phyloP scores from a whole-genome alignment of 1,284 basidiomycete species.

The Fomitopsis pinicola region DNA sequence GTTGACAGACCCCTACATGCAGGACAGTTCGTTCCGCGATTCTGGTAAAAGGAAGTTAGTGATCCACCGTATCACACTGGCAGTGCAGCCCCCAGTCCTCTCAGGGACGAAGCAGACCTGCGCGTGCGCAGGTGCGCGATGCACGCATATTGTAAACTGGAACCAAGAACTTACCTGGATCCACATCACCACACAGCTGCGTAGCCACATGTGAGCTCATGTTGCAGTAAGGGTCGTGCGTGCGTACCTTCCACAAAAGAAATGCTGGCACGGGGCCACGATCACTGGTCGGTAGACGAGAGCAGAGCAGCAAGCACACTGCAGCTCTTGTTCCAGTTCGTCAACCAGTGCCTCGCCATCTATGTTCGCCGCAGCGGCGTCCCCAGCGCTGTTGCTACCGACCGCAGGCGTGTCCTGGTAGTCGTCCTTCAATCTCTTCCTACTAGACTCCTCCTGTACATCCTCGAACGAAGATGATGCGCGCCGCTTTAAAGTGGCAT shows the following conservation, averaged over 20 bases:
- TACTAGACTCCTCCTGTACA: constrained; percentile 39
- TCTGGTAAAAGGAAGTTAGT: constrained; percentile 36
- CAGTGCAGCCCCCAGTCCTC: neutral
- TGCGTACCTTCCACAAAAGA: constrained; percentile 77
- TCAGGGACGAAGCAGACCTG: no score
- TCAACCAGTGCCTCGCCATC: constrained; percentile 42
- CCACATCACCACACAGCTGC: constrained; percentile 73
- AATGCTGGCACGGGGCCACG: constrained; percentile 77
- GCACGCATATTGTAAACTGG: neutral
- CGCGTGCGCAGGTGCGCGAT: no score
- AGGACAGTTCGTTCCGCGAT: constrained; percentile 76
- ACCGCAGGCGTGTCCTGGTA: constrained; percentile 18
- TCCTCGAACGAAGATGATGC: constrained; percentile 57
- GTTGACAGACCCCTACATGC: constrained; percentile 67
- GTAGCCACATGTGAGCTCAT: constrained; percentile 8
- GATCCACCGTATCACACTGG: neutral
- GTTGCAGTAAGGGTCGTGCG: neutral
- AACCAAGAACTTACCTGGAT: constrained; percentile 55
- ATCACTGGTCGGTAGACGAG: constrained; percentile 74
- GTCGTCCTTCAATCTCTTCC: constrained; percentile 60
- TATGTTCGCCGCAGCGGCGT: constrained; percentile 13
- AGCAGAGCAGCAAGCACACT: constrained; percentile 79
- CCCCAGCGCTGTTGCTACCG: constrained; percentile 3
- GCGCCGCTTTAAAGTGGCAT: constrained; percentile 51
- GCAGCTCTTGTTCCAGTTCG: constrained; percentile 65